Evolutionary conservation across 2,329 filamentous ascomycete genomes (phyloP), one percentile per base, ranked within the genome.

Genomic region (Cytospora leucostoma): DNA sequence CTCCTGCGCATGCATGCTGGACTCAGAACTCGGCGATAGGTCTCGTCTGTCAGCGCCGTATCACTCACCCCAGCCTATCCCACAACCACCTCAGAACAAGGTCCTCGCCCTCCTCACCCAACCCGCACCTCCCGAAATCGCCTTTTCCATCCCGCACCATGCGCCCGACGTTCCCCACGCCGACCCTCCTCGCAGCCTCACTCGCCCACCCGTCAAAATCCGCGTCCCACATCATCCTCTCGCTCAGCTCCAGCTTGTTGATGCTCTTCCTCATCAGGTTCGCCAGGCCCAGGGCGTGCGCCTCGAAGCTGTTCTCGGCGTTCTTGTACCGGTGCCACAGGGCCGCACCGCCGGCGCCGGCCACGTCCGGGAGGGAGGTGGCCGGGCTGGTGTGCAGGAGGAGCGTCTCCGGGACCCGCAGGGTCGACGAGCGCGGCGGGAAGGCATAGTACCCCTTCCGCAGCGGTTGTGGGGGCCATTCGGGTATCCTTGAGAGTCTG

Each of bases 211-310:
- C 71, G 11, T 74, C 71, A 37, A 72, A 69, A 6, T 79, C 73
- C 1, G 76, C 71, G 62, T 81, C 80, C 77, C 78, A 80, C 40
- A 69, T 71, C 57, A 67, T 70, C 21, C 77, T 74, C 66, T 80
- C 74, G 64, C 75, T 77, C 17, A 81, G 67, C 70, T 85, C 82
- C 3, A 78, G 49, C 68, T 75, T 77, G 34, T 79, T 73, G 32
- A 85, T 68, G 68, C 82, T 84, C 51, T 78, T 75, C 40, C 77
- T 75, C 80, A 85, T 84, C 63, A 82, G 68, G 17, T 53, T 69
- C 0, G 75, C 76, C n/a, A 86, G 70, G 69, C 82, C 79, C 3
- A 68, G 59, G 0, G 83, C 80, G 70, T 85, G 83, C 1, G 71
- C 67, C 47, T 72, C 70, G 62, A 84, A 82, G 15, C 71, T 80